Conservation (phyloP, 2,329 filamentous ascomycete species). For the Graphilbum fragrans region DNA sequence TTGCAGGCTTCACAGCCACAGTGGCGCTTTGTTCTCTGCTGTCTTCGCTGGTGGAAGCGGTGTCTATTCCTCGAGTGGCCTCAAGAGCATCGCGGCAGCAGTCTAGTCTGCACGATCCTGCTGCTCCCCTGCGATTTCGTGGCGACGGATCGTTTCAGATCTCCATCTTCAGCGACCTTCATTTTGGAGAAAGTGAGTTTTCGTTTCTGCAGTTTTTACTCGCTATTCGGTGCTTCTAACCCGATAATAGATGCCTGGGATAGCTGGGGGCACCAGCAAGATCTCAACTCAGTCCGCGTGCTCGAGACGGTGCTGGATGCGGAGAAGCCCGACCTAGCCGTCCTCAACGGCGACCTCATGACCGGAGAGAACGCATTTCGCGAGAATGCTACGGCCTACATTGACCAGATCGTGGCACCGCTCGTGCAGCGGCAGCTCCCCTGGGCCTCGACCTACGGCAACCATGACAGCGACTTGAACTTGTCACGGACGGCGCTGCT, state of each 20-base stretch:
- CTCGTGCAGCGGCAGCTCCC: constrained; percentile 30
- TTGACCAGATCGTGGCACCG: constrained; percentile 35
- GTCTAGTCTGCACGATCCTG: too few relatives aligned
- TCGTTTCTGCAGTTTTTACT: background rate
- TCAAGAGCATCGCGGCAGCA: too few relatives aligned
- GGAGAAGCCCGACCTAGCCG: constrained; percentile 31
- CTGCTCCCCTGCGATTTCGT: constrained; percentile 18
- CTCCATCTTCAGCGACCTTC: constrained; percentile 55
- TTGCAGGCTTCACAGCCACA: too few relatives aligned
- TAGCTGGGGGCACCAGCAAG: constrained; percentile 23
- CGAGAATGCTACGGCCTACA: constrained; percentile 32
- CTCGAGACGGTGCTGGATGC: constrained; percentile 21
- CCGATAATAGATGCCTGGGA: constrained; percentile 4
- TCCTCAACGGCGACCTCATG: constrained; percentile 52
- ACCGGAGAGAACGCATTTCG: constrained; percentile 43
- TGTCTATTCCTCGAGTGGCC: too few relatives aligned
- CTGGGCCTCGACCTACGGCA: constrained; percentile 49
- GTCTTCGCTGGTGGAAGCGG: too few relatives aligned
- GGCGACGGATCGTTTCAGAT: constrained; percentile 36
- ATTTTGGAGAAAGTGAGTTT: constrained; percentile 54
- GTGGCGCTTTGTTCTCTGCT: too few relatives aligned
- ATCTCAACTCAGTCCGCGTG: constrained; percentile 21
- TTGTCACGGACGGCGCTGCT: constrained; percentile 23
- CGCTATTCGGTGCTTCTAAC: background rate
- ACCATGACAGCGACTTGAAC: constrained; percentile 43